phyloP scores from a whole-genome alignment of 2,329 filamentous ascomycete genomes.

The Endoconidiophora laricicola region DNA sequence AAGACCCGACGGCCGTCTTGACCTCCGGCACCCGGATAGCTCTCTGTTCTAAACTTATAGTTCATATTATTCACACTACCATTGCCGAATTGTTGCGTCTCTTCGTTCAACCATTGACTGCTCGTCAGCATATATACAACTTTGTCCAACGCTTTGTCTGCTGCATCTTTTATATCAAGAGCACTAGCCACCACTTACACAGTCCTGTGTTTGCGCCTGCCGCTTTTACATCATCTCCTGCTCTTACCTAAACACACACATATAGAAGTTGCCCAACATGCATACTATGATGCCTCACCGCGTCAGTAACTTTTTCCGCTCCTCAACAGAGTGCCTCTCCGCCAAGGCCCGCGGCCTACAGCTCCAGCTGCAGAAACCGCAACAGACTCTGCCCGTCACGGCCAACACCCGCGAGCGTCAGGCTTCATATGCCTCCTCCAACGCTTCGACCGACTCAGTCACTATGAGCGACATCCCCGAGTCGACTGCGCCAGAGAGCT shows the following conservation, averaged over 20 bases:
- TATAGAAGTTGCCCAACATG: slow-evolving; percentile 13
- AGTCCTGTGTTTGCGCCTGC: no score
- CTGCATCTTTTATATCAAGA: neutral
- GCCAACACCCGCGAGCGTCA: slow-evolving; percentile 6
- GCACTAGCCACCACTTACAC: no score
- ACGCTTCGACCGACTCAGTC: slow-evolving; percentile 16
- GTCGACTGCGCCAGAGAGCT: slow-evolving; percentile 20
- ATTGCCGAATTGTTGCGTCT: no score
- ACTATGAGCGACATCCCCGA: slow-evolving; percentile 26
- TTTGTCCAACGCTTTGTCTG: no score
- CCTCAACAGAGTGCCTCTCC: slow-evolving; percentile 35
- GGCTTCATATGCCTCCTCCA: slow-evolving; percentile 10
- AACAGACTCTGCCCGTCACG: slow-evolving; percentile 8
- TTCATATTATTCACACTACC: neutral
- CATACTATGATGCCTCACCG: slow-evolving; percentile 34
- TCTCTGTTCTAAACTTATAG: no score
- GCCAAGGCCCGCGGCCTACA: slow-evolving; percentile 11
- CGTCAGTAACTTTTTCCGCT: slow-evolving; percentile 40
- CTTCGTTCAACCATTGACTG: neutral
- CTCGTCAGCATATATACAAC: neutral
- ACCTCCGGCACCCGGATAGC: no score
- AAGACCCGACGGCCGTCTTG: no score
- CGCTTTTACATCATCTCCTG: neutral
- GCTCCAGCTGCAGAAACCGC: slow-evolving; percentile 7
- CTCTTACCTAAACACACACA: neutral